Evolutionary conservation across 805 yeast genomes (phyloP), one percentile per base, ranked within the genome.

Genomic region (Millerozyma acaciae): DNA sequence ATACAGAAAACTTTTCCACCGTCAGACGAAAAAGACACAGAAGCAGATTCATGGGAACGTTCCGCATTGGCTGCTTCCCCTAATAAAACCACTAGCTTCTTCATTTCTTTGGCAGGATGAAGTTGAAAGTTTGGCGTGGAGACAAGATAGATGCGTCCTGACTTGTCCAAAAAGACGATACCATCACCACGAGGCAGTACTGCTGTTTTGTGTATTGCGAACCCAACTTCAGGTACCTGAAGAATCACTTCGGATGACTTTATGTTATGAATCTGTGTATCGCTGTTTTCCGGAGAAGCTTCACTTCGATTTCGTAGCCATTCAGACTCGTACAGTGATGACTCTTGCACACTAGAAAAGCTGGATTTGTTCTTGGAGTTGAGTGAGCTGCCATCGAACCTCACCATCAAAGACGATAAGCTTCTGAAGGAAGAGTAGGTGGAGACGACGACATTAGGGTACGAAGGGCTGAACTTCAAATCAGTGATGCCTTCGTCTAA

Each of bases 401-500:
- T 40, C 3, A 65, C 39, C 21, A 64, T 53, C 10, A 62, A 37
- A 1, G 65, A 54, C 1, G 65, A 62, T 16, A 61, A 39, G 28
- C 44, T 44, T 20, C 57, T 57, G 30, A 65, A 49, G 7, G 69
- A 58, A 25, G 68, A 62, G 13, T 64, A 57, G 1, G 70, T 51
- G n/a, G 65, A 34, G 6, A 65, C 39, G 5, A 66, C 41, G 6
- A 67, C 55, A 39, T 65, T 65, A 16, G 70, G 51, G 33, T 31
- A 39, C 5, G 52, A 47, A 9, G 48, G 42, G 2, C 70, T 70
- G 53, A 88, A 83, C 35, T 74, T 73, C 5, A 85, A 60, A 41
- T 80, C 84, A 0, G 97, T 90, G 23, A 90, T 85, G 2, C 97
- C 97, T 52, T 89, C 97, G 36, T 85, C 77, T 40, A 85, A 94